phyloP scores from a whole-genome alignment of 2,329 filamentous ascomycete genomes.

The Phialophora macrospora region DNA sequence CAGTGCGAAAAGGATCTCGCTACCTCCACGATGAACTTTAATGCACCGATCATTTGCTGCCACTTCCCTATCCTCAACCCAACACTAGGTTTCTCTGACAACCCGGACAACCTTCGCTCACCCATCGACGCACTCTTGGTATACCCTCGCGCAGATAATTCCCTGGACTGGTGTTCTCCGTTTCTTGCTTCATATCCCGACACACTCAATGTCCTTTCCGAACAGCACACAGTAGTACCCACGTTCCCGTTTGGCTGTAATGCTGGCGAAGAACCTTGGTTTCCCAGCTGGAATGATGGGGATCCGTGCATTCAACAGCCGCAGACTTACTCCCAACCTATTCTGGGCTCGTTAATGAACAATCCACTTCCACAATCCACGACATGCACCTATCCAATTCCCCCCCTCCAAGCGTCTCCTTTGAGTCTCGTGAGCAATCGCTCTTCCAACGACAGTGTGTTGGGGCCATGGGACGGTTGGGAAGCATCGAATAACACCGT shows the following conservation, averaged over 20 bases:
- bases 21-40: slow-evolving; percentile 4
- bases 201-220: background rate
- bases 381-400: background rate
- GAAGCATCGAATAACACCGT: background rate
- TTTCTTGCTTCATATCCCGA: background rate
- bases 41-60: background rate
- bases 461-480: background rate
- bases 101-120: background rate
- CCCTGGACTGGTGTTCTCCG: background rate
- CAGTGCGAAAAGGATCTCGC: background rate
- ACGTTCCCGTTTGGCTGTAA: background rate
- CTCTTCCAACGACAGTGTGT: slow-evolving; percentile 1
- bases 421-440: background rate
- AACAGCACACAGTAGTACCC: background rate
- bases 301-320: background rate
- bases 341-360: background rate
- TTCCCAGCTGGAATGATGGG: background rate
- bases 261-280: background rate
- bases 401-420: background rate
- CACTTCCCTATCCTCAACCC: background rate
- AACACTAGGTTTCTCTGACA: background rate
- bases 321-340: background rate
- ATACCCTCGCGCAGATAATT: background rate
- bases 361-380: background rate
- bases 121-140: background rate